These are phyloP conservation scores for Leishmania major DNA, from an alignment of 208 protist species.

Conservation along the genomic window DNA sequence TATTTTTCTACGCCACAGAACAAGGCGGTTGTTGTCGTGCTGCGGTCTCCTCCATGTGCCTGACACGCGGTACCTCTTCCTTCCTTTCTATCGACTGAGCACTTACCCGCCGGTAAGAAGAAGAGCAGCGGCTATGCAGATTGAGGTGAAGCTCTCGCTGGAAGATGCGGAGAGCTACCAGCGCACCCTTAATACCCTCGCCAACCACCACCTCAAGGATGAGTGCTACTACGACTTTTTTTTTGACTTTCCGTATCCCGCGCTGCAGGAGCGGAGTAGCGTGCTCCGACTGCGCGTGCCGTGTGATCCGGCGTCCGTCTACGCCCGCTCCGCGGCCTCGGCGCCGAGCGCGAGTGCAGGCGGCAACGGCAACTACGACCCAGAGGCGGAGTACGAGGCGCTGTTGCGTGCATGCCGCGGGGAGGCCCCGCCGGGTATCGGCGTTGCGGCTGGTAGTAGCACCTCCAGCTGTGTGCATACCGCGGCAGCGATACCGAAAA, in stretches of 20 bases:
- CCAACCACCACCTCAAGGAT: constrained; percentile 34
- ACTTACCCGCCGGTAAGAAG: background rate
- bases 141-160: constrained; percentile 73
- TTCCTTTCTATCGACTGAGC: background rate
- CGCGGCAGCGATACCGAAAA: background rate
- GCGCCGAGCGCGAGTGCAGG: background rate
- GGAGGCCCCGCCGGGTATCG: background rate
- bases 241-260: constrained; percentile 62
- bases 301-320: constrained; percentile 9
- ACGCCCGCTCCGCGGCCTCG: background rate
- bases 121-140: constrained; percentile 42
- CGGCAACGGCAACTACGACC: constrained; percentile 13
- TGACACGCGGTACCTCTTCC: background rate
- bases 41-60: background rate
- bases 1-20: background rate
- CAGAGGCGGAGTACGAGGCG: constrained; percentile 31
- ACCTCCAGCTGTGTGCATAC: background rate
- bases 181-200: constrained; percentile 31
- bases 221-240: constrained; percentile 73
- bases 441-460: background rate
- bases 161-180: constrained; percentile 40
- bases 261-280: constrained; percentile 36
- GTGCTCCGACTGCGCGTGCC: constrained; percentile 75
- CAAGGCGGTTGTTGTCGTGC: background rate
- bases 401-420: constrained; percentile 28